Evolutionary conservation across 2,329 filamentous ascomycete species (phyloP), one percentile per base, ranked within the genome.

Genomic region (Drechslera avenae): DNA sequence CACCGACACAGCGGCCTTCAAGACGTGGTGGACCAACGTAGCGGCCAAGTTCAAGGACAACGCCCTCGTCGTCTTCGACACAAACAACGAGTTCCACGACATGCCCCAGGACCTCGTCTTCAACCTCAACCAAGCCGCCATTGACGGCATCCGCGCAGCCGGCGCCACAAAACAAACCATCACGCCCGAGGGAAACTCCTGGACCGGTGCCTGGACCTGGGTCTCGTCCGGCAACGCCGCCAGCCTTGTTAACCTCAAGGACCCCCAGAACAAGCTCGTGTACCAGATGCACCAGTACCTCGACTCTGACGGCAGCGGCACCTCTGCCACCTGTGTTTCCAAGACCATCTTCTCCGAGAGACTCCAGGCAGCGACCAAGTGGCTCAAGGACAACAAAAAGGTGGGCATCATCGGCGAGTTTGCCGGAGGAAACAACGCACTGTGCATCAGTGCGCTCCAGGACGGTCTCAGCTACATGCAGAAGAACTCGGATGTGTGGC

Each of bases 241-340:
- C 4, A 71, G 73, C 36, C 74, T 81, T 50, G 74, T 77, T 47
- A 69, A 57, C 16, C 74, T 85, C 34, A 80, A 77, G 7, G 82
- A 85, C 54, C 75, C 81, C 0, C 52, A 73, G 37, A 71, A 83
- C 69, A 82, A 81, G 62, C 75, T 84, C 49, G 69, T 85, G 64
- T 84, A 82, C 69, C 80, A 85, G 62, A 84, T 85, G 82, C 82
- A 85, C 65, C 82, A 85, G 71, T 85, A 85, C 61, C 81, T 85
- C 31, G 82, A 85, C 69, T 73, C 69, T 0, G 82, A 84, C 52
- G 78, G 80, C 45, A 81, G 77, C 2, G 82, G 82, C 7, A 83
- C 81, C 0, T 73, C 71, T 2, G 72, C 69, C 2, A 70, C 72
- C 21, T 85, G 83, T 62, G 80, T 83, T 13, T 77, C 67, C 52